Conservation (phyloP, 805 yeast genomes). For the Maudiozyma turicensis region DNA sequence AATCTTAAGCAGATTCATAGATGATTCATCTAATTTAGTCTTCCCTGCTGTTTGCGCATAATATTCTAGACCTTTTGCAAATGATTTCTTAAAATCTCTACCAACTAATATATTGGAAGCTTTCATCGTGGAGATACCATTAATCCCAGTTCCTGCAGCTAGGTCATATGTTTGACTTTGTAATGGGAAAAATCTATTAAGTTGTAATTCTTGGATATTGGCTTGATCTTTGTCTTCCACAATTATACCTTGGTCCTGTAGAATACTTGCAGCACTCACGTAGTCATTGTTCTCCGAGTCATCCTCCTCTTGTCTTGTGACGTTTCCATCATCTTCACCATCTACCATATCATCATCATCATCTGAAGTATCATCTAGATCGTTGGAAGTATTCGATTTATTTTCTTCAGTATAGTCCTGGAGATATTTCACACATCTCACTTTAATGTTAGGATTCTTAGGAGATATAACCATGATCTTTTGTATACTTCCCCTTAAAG, state of each 20-base stretch:
- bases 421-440: constrained; percentile 37
- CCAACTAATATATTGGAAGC: constrained; percentile 46
- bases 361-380: constrained; percentile 20
- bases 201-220: constrained; percentile 8
- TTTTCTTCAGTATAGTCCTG: constrained; percentile 32
- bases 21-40: constrained; percentile 22
- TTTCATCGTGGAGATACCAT: constrained; percentile 55
- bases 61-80: constrained; percentile 41
- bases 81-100: constrained; percentile 39
- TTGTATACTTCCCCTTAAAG: constrained; percentile 37
- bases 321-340: constrained; percentile 3
- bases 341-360: constrained; percentile 6
- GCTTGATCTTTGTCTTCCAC: constrained; percentile 13
- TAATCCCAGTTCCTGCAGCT: constrained; percentile 31
- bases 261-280: constrained; percentile 20
- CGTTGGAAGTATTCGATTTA: constrained; percentile 10
- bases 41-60: constrained; percentile 35
- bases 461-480: constrained; percentile 43
- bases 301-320: neutral
- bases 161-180: constrained; percentile 53
- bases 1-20: constrained; percentile 43
- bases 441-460: constrained; percentile 37
- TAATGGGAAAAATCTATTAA: constrained; percentile 52
- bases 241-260: constrained; percentile 21
- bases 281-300: constrained; percentile 21